Percentiles rank a stretch among this genome's conserved stretches.
Conservation (phyloP, 495 filamentous ascomycete genomes). For the Extremus antarcticus region DNA sequence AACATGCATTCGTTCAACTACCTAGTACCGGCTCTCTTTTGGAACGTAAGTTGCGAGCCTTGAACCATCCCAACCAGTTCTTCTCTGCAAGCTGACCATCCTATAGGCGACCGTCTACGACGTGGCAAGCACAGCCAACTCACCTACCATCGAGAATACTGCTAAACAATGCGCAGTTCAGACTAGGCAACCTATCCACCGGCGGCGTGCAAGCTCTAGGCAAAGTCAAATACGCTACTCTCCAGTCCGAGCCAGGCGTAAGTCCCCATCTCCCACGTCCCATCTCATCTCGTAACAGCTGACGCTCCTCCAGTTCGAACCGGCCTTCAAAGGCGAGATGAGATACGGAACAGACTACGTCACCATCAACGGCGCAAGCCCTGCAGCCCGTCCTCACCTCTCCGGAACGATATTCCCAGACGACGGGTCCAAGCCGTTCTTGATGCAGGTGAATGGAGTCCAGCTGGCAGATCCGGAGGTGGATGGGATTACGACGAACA, state of each 20-base stretch:
- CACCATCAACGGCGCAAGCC: neutral
- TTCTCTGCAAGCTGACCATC: too few species aligned
- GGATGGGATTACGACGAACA: neutral
- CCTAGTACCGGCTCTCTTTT: constrained; percentile 2
- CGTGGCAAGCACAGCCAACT: neutral
- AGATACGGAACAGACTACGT: neutral
- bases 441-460: neutral
- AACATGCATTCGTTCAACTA: constrained; percentile 3
- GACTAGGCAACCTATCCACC: neutral
- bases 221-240: neutral
- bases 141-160: neutral
- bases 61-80: too few species aligned
- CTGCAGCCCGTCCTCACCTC: neutral
- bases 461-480: neutral
- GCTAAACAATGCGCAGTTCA: neutral
- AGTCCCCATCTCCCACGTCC: neutral
- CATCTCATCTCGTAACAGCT: neutral
- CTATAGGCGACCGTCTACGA: neutral
- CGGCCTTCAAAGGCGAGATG: neutral
- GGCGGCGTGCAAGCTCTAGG: neutral
- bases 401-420: neutral
- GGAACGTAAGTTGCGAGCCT: neutral
- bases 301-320: constrained; percentile 3
- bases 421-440: constrained; percentile 1
- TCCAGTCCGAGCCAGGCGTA: constrained; percentile 5